phyloP scores from a whole-genome alignment of 2,329 filamentous ascomycete species.

The Botrytis galanthina region DNA sequence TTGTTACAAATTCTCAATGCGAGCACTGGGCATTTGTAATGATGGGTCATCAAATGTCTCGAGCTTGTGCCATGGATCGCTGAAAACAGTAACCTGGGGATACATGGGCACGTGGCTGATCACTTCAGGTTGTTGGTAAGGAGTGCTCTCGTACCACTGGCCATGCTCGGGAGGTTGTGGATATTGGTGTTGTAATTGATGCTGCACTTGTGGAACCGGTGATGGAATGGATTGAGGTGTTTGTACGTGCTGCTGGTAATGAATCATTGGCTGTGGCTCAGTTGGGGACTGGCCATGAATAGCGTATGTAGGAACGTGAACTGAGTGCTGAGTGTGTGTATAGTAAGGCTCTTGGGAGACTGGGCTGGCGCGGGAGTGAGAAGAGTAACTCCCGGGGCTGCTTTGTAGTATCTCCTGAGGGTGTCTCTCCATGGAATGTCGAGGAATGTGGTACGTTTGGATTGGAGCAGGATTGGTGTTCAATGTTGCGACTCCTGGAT shows the following conservation, averaged over 20 bases:
- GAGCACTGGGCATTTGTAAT: conserved; percentile 58
- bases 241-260: conserved; percentile 37
- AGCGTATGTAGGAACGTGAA: conserved; percentile 49
- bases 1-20: conserved; percentile 54
- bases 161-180: conserved; percentile 45
- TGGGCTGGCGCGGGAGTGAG: conserved; percentile 53
- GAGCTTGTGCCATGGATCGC: conserved; percentile 56
- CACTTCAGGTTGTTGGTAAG: conserved; percentile 57
- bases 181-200: conserved; percentile 41
- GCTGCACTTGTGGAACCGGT: conserved; percentile 37
- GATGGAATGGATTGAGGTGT: conserved; percentile 33
- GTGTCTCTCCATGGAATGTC: conserved; percentile 44
- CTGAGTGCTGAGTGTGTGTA: conserved; percentile 48
- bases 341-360: conserved; percentile 56
- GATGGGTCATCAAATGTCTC: conserved; percentile 55
- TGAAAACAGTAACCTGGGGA: conserved; percentile 49
- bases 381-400: conserved; percentile 58
- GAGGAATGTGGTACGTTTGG: conserved; percentile 46
- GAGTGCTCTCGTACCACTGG: conserved; percentile 51
- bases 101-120: conserved; percentile 53
- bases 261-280: conserved; percentile 44
- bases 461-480: conserved; percentile 51
- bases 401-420: conserved; percentile 52
- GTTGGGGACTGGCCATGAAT: conserved; percentile 50
- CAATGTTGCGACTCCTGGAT: conserved; percentile 61